These are phyloP conservation scores for Lepraria neglecta DNA, from an alignment of 495 filamentous ascomycete genomes.

Conservation along the genomic window DNA sequence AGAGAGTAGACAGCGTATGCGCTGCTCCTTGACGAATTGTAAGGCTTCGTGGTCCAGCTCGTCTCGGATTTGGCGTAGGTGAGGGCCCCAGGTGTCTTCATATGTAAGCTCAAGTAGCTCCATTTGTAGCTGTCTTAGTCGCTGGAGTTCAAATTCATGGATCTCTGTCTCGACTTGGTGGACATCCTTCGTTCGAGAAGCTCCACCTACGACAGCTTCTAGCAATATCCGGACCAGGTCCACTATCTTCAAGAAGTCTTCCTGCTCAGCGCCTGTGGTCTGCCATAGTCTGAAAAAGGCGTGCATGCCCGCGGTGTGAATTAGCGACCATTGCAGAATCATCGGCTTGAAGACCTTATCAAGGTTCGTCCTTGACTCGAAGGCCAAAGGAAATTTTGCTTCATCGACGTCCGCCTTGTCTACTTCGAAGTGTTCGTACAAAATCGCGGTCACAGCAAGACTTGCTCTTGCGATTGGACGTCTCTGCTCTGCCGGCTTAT, in stretches of 20 bases:
- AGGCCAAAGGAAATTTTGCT: conserved; percentile 62
- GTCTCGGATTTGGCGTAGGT: conserved; percentile 84
- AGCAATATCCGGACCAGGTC: conserved; percentile 88
- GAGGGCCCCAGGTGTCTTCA: conserved; percentile 89
- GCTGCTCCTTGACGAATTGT: conserved; percentile 94
- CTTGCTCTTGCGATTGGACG: conserved; percentile 88
- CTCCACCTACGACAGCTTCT: conserved; percentile 82
- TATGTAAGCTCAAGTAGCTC: conserved; percentile 84
- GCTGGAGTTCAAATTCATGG: conserved; percentile 67
- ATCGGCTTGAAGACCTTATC: conserved; percentile 85
- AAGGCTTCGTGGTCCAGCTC: conserved; percentile 86
- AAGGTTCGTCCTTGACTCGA: conserved; percentile 72
- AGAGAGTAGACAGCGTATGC: conserved; percentile 82
- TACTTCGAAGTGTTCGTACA: conserved; percentile 95
- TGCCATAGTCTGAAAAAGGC: conserved; percentile 93
- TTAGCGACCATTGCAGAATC: conserved; percentile 86
- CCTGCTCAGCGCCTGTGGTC: conserved; percentile 68
- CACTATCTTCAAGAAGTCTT: conserved; percentile 88
- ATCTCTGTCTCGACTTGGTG: conserved; percentile 85
- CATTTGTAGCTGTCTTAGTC: conserved; percentile 87
- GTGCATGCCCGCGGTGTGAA: conserved; percentile 86
- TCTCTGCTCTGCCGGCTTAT: conserved; percentile 59
- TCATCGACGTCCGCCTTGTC: conserved; percentile 82
- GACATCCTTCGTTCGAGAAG: conserved; percentile 76
- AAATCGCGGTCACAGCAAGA: conserved; percentile 74